Evolutionary conservation across 352 stramenopile species (phyloP), one percentile per base, ranked within the genome.

Genomic region (Globisporangium carolinianum): DNA sequence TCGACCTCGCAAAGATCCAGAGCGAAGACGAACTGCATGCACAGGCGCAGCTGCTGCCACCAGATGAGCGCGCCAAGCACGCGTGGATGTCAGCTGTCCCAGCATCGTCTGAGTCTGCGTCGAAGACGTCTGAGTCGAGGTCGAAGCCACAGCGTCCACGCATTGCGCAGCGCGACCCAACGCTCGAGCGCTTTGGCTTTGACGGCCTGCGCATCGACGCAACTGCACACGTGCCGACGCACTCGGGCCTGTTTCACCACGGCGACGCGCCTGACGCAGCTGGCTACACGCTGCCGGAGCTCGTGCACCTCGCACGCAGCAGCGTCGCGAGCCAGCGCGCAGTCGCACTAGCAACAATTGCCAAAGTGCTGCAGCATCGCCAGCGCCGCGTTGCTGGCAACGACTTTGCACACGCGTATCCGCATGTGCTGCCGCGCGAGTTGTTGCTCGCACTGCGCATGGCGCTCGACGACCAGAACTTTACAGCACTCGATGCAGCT

Each of bases 191-290:
- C 15, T 88, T 91, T 61, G 82, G 90, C 60, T 73, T 94, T 49
- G 62, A 87, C 32, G 84, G 84, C 3, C 54, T 75, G 0, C 32
- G 67, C 8, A 47, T 87, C 4, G 66, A 4, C 52, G 60, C 38
- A 51, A 1, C 48, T 69, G 8, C 49, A 74, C 5, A 73, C 6
- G 43, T 53, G 32, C 49, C 77, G 7, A 57, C 63, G 17, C 75
- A 88, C 50, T 90, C 84, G 1, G 84, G 84, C 12, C 69, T 94
- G 0, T 92, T 88, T 52, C 84, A 94, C 52, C 84, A 94, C 52
- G 84, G 84, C 0, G 79, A 92, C 47, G 76, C 91, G 15, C 84
- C 82, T 0, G 71, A 91, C 0, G 73, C 67, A 35, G 70, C 84
- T 1, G 84, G 84, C 3, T 94, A 92, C 63, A 94, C 82, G 7